Percentiles rank a stretch among this genome's conserved stretches.
These are phyloP conservation scores for Xylaria sp. DNA, from an alignment of 495 filamentous ascomycete genomes.

Conservation along the genomic window DNA sequence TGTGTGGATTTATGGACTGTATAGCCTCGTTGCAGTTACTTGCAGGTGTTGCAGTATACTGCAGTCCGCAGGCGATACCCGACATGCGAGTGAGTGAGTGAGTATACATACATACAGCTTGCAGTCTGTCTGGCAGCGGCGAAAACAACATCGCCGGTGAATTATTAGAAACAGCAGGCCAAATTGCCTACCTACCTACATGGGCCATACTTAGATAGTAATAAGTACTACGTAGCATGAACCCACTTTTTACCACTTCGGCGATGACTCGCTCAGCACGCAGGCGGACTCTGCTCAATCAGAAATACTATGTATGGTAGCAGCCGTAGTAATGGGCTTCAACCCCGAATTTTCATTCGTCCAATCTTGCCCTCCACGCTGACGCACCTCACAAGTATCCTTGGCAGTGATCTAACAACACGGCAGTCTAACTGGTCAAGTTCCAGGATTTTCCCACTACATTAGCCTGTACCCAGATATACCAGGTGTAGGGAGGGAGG, in stretches of 20 bases:
- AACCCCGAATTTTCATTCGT: slow-evolving; percentile 11
- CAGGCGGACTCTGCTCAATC: slow-evolving; percentile 15
- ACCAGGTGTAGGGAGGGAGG: too few species aligned
- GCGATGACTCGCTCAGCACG: slow-evolving; percentile 13
- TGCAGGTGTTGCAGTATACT: neutral
- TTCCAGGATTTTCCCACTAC: slow-evolving; percentile 2
- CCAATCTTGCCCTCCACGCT: slow-evolving; percentile 15
- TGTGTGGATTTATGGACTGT: too few species aligned
- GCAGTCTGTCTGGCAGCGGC: neutral
- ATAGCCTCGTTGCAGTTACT: slow-evolving; percentile 18
- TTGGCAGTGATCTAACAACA: neutral
- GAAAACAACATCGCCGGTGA: neutral
- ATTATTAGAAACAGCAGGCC: neutral
- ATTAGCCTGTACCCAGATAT: too few species aligned
- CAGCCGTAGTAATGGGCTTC: slow-evolving; percentile 1
- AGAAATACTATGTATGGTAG: slow-evolving; percentile 15
- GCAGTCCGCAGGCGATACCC: neutral
- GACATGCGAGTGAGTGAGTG: too few species aligned
- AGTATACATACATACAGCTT: neutral
- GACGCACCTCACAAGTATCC: slow-evolving; percentile 14
- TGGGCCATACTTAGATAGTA: neutral
- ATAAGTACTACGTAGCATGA: slow-evolving; percentile 14
- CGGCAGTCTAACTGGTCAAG: neutral
- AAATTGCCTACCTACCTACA: neutral
- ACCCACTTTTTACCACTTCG: neutral